These are phyloP conservation scores for Gossypium arboreum DNA, from an alignment of 345 rosid genomes.

Conservation along the genomic window DNA sequence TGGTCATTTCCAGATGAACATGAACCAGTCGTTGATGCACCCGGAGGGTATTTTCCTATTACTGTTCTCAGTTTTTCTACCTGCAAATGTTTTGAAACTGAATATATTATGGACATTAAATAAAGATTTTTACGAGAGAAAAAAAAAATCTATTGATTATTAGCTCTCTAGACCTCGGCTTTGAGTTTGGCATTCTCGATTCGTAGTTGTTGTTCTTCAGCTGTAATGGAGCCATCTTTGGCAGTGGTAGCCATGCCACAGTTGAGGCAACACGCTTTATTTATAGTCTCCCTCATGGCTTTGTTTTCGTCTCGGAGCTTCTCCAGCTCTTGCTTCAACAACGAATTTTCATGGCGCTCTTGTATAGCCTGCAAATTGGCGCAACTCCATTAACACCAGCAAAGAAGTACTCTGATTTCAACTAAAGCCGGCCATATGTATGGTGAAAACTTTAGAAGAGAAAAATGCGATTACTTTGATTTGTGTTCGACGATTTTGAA, in stretches of 20 bases:
- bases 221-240: constrained; percentile 38
- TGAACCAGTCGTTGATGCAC: constrained; percentile 42
- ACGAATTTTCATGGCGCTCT: constrained; percentile 91
- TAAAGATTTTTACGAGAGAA: not conserved
- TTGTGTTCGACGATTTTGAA: constrained; percentile 96
- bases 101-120: not conserved
- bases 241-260: constrained; percentile 65
- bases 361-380: constrained; percentile 61
- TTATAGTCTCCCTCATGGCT: constrained; percentile 74
- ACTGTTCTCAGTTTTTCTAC: constrained; percentile 70
- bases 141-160: not conserved
- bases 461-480: constrained; percentile 53
- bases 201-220: constrained; percentile 67
- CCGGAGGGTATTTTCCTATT: constrained; percentile 51
- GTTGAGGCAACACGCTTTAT: constrained; percentile 73
- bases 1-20: constrained; percentile 61
- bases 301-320: constrained; percentile 83
- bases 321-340: constrained; percentile 79
- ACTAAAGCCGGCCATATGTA: not conserved
- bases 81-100: constrained; percentile 23
- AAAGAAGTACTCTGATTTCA: not conserved
- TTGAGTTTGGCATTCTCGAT: constrained; percentile 86
- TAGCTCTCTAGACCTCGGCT: constrained; percentile 47
- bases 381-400: not conserved
- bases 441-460: not conserved